These are phyloP conservation scores for Sonneratia alba DNA, from an alignment of 345 rosid genomes.

Conservation along the genomic window DNA sequence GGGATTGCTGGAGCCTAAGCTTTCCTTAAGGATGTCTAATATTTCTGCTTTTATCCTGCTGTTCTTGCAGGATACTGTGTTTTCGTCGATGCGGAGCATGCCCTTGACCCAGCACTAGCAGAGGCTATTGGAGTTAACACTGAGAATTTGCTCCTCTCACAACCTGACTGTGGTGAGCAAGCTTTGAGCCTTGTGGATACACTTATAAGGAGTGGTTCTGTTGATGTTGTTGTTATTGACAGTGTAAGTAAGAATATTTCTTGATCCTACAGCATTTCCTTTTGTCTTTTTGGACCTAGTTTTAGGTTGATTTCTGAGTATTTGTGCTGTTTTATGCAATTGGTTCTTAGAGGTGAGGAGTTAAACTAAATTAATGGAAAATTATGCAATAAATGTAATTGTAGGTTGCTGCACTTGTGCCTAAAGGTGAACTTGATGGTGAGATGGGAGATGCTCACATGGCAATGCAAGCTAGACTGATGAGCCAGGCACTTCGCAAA, in stretches of 20 bases:
- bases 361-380: background rate
- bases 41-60: background rate
- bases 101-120: slow-evolving; percentile 86
- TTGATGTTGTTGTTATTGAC: slow-evolving; percentile 92
- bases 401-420: slow-evolving; percentile 99
- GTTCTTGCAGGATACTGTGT: slow-evolving; percentile 63
- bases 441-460: slow-evolving; percentile 99
- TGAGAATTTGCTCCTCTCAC: slow-evolving; percentile 83
- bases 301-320: background rate
- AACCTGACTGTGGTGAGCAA: slow-evolving; percentile 98
- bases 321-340: background rate
- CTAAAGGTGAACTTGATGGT: slow-evolving; percentile 94
- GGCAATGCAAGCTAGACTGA: slow-evolving; percentile 99
- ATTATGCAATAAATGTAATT: background rate
- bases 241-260: slow-evolving; percentile 50
- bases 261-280: background rate
- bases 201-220: slow-evolving; percentile 82
- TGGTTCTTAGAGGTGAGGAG: background rate
- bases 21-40: slow-evolving; percentile 5
- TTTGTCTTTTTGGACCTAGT: too few relatives aligned
- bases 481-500: slow-evolving; percentile 99
- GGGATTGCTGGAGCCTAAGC: background rate
- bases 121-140: slow-evolving; percentile 86
- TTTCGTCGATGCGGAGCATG: slow-evolving; percentile 98
- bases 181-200: slow-evolving; percentile 96